Conservation (phyloP, 2,329 filamentous ascomycete species). For the Didymella glomerata region DNA sequence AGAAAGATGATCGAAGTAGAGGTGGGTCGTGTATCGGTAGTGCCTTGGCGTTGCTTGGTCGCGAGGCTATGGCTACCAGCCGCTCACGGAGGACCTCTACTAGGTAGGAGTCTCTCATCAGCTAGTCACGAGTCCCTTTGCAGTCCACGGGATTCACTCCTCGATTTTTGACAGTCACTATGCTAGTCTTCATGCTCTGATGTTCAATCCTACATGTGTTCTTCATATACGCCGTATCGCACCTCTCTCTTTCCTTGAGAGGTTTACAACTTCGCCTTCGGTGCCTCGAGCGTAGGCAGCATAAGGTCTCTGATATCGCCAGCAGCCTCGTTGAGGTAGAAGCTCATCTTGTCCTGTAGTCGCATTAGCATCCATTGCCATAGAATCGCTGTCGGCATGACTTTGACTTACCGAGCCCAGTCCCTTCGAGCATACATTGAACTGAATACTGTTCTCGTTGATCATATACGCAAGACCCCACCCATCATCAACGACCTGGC, state of each 20-base stretch:
- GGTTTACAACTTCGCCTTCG: constrained; percentile 85
- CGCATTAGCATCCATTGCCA: not conserved
- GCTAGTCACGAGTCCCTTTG: no score
- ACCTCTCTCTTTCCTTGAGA: no score
- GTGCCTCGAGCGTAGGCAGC: constrained; percentile 76
- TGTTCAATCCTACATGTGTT: not conserved
- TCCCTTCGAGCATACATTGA: constrained; percentile 96
- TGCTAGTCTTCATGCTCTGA: not conserved
- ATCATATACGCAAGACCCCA: constrained; percentile 99
- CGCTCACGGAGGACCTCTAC: no score
- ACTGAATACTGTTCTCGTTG: constrained; percentile 98
- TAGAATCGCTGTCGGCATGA: not conserved
- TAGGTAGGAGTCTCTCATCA: no score
- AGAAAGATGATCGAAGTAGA: no score
- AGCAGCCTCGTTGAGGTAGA: constrained; percentile 94
- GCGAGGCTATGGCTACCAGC: no score
- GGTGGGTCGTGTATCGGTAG: no score
- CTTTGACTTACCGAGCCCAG: constrained; percentile 70
- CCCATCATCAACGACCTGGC: constrained; percentile 93
- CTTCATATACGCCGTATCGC: not conserved
- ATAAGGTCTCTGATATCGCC: constrained; percentile 88
- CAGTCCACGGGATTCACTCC: no score
- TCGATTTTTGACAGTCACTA: no score
- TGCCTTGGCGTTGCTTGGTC: no score
- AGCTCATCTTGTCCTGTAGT: constrained; percentile 80